Conservation (phyloP, 2,329 filamentous ascomycete species). For the Calonectria naviculata region DNA sequence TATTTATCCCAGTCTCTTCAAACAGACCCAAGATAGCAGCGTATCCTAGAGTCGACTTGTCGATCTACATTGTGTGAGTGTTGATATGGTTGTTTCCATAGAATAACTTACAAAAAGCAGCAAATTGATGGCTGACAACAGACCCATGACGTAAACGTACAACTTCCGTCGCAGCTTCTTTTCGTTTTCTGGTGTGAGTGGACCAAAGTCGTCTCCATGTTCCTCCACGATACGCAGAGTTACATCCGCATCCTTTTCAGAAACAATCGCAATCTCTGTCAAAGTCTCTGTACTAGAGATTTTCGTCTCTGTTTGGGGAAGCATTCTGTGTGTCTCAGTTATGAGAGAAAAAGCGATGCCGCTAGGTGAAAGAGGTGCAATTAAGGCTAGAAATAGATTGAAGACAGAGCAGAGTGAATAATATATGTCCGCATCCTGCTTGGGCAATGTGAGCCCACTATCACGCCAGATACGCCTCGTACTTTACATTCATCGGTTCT, state of each 20-base stretch:
- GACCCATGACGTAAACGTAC: conserved; percentile 44
- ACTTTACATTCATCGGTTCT: not conserved
- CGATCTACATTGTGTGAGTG: conserved; percentile 38
- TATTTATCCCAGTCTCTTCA: conserved; percentile 51
- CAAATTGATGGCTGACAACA: conserved; percentile 48
- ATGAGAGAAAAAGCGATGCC: not conserved
- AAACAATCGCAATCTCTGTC: conserved; percentile 7
- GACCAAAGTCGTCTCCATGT: conserved; percentile 44
- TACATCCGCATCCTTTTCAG: conserved; percentile 47
- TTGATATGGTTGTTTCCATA: fast-evolving
- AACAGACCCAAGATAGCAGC: conserved; percentile 54
- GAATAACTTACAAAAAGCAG: conserved; percentile 47
- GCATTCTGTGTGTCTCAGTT: no score
- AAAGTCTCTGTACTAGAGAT: not conserved
- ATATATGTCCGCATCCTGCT: not conserved
- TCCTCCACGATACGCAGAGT: conserved; percentile 49
- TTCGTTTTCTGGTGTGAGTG: conserved; percentile 46
- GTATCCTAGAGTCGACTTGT: conserved; percentile 54
- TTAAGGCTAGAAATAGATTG: not conserved
- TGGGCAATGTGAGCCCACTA: not conserved
- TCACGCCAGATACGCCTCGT: conserved; percentile 2
- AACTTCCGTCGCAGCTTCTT: conserved; percentile 46
- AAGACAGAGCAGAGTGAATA: not conserved
- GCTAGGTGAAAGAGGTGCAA: no score
- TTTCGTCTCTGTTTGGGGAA: not conserved